Evolutionary conservation across 495 filamentous ascomycete genomes (phyloP).

Genomic region (Parmelia sp.): DNA sequence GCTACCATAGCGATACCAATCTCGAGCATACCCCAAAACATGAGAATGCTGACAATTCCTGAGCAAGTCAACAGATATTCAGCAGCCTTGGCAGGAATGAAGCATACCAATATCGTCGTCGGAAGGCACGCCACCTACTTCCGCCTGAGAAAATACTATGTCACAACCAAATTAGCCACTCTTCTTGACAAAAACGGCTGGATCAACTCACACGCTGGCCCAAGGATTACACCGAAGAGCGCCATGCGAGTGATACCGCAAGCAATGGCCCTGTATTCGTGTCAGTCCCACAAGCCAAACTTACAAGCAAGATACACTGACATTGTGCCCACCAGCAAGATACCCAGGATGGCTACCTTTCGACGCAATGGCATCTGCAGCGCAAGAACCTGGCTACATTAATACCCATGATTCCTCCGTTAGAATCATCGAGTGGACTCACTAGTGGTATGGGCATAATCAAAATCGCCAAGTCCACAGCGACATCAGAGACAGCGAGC

Average conservation of each 20-base stretch:
- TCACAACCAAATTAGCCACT: neutral
- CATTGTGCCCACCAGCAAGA: neutral
- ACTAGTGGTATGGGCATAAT: slow-evolving; percentile 20
- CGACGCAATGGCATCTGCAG: neutral
- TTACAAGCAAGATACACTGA: neutral
- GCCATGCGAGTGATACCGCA: slow-evolving; percentile 2
- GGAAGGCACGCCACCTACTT: neutral
- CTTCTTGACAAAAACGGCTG: neutral
- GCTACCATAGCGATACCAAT: slow-evolving; percentile 42
- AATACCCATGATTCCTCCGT: neutral
- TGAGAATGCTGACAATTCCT: slow-evolving; percentile 1
- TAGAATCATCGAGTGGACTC: neutral
- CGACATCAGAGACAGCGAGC: slow-evolving; percentile 16
- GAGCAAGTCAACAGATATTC: neutral
- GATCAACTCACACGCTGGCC: neutral
- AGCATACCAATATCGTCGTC: neutral
- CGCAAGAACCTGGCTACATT: neutral
- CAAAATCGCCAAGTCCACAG: slow-evolving; percentile 18
- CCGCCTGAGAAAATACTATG: neutral
- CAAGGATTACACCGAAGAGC: neutral
- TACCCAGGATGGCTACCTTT: neutral
- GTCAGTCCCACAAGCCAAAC: neutral
- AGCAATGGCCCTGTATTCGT: neutral
- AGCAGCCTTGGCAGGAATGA: neutral
- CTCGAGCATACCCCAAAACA: slow-evolving; percentile 28